These are phyloP conservation scores for Cyberlindnera sargentensis DNA, from an alignment of 805 yeast genomes.

Conservation along the genomic window DNA sequence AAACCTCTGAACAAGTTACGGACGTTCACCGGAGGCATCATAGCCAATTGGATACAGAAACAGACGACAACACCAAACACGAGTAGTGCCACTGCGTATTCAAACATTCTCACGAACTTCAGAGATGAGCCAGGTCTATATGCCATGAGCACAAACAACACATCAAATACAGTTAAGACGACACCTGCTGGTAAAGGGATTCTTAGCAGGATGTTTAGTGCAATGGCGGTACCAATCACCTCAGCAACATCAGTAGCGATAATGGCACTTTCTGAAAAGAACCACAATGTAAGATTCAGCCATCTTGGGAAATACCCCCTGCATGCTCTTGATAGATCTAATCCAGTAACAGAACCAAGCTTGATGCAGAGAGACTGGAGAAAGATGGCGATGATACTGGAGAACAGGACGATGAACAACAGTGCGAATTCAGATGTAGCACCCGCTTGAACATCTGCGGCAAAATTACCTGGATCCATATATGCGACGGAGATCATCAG, in stretches of 20 bases:
- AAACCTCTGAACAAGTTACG: conserved; percentile 56
- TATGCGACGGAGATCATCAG: conserved; percentile 84
- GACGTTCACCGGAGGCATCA: conserved; percentile 37
- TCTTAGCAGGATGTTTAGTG: conserved; percentile 66
- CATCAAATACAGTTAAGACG: conserved; percentile 71
- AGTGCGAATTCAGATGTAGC: conserved; percentile 70
- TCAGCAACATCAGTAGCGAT: conserved; percentile 92
- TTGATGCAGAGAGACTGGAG: conserved; percentile 79
- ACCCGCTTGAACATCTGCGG: conserved; percentile 86
- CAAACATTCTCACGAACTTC: conserved; percentile 67
- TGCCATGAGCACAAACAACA: conserved; percentile 69
- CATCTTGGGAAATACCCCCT: conserved; percentile 59
- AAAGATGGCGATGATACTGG: conserved; percentile 80
- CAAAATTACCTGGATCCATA: conserved; percentile 91
- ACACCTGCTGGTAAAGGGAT: conserved; percentile 79
- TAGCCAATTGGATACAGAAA: conserved; percentile 62
- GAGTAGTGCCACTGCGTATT: conserved; percentile 60
- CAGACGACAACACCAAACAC: conserved; percentile 75
- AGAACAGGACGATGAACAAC: conserved; percentile 62
- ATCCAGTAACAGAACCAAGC: conserved; percentile 83
- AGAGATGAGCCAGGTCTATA: conserved; percentile 74
- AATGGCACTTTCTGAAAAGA: conserved; percentile 83
- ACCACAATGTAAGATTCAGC: conserved; percentile 57
- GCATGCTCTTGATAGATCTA: conserved; percentile 83
- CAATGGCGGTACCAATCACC: conserved; percentile 89